A percentile compares a stretch with the other conserved stretches of the same genome.
Evolutionary conservation across 1,284 basidiomycete genomes (phyloP).

Genomic region (Cutaneotrichosporon spelunceum): DNA sequence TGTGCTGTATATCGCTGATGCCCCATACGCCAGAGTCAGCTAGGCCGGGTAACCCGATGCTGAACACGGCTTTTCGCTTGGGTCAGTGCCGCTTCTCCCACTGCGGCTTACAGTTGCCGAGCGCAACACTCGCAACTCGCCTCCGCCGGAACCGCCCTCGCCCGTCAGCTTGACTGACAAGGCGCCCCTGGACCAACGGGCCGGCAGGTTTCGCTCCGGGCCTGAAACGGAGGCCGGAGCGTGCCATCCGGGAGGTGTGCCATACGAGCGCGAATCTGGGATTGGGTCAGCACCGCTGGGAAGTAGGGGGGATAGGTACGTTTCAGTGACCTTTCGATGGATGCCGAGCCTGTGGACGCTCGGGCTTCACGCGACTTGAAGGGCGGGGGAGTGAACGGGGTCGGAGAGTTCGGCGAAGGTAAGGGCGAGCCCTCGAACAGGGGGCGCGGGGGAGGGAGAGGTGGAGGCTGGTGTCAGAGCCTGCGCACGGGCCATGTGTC

Average conservation of each 20-base stretch:
- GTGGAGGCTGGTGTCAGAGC: background rate
- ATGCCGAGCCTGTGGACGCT: slow-evolving; percentile 2
- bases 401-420: background rate
- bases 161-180: slow-evolving; percentile 13
- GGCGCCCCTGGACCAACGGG: slow-evolving; percentile 10
- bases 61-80: slow-evolving; percentile 15
- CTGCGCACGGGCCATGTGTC: background rate
- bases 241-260: background rate
- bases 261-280: slow-evolving; percentile 8
- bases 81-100: background rate
- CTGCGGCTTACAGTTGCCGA: background rate
- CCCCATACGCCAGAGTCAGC: slow-evolving; percentile 10
- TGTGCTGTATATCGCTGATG: slow-evolving; percentile 21
- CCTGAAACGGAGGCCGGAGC: slow-evolving; percentile 9
- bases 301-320: background rate
- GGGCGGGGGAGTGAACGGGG: background rate
- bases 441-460: background rate
- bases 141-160: slow-evolving; percentile 20
- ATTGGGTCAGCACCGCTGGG: background rate
- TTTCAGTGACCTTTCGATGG: background rate
- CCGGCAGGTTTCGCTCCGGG: slow-evolving; percentile 15
- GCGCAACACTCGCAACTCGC: slow-evolving; percentile 16
- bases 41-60: slow-evolving; percentile 6
- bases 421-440: background rate
- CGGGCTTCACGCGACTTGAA: background rate